These are phyloP conservation scores for Blepharisma japonicum DNA, from an alignment of 73 alveolate species.

Conservation along the genomic window DNA sequence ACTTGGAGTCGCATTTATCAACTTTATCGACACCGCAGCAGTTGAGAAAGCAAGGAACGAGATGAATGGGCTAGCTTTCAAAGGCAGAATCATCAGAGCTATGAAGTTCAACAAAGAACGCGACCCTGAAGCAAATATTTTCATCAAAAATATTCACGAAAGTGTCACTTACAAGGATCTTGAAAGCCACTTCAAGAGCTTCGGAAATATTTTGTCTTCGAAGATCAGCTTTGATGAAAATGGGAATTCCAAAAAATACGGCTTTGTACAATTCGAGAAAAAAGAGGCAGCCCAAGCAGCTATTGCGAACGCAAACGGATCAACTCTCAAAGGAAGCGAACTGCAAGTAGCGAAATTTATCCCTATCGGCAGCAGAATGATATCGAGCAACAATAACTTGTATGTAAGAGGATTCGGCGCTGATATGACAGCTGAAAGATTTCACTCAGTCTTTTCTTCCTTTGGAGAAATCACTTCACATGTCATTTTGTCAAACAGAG, in stretches of 20 bases:
- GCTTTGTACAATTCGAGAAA: neutral
- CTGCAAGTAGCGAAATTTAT: neutral
- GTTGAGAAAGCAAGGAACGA: slow-evolving; percentile 63
- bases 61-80: slow-evolving; percentile 52
- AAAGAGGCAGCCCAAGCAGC: slow-evolving; percentile 9
- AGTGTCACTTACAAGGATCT: neutral
- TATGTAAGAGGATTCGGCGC: slow-evolving; percentile 1
- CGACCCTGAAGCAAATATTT: slow-evolving; percentile 1
- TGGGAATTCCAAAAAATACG: neutral
- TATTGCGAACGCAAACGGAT: neutral
- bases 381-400: neutral
- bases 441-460: neutral
- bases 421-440: slow-evolving; percentile 2
- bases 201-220: neutral
- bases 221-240: neutral
- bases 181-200: neutral
- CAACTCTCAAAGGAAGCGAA: neutral
- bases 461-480: neutral
- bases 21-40: slow-evolving; percentile 41
- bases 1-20: slow-evolving; percentile 46
- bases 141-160: neutral
- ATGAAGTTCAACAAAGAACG: neutral
- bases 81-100: slow-evolving; percentile 42
- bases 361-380: neutral
- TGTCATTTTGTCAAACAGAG: neutral